phyloP scores from a whole-genome alignment of 176 grass and related monocot species.

The Luzula sylvatica region DNA sequence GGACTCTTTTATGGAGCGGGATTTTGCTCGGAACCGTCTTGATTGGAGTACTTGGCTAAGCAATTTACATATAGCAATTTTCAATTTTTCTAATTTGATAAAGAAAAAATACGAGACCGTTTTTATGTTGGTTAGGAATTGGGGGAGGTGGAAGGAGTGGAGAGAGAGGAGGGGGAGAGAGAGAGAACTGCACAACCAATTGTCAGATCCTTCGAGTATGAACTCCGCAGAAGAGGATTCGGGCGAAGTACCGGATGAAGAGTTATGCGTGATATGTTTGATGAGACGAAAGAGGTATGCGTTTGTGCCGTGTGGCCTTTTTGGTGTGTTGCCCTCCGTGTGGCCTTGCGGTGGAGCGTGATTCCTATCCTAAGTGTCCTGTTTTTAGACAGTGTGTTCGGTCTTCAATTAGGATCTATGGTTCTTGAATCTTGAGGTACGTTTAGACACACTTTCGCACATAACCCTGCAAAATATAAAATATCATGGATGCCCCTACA shows the following conservation, averaged over 20 bases:
- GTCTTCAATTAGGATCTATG: conserved; percentile 64
- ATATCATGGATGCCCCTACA: no score
- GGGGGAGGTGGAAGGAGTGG: conserved; percentile 44
- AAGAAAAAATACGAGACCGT: no score
- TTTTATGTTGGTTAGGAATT: conserved; percentile 37
- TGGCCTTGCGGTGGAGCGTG: conserved; percentile 38
- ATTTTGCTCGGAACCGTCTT: conserved; percentile 65
- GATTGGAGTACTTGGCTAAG: conserved; percentile 53
- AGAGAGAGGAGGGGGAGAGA: conserved; percentile 38
- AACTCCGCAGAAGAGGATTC: conserved; percentile 19
- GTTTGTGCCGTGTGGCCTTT: conserved; percentile 93
- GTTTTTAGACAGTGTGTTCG: conserved; percentile 61
- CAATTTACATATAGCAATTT: conserved; percentile 54
- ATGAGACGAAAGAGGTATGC: conserved; percentile 51
- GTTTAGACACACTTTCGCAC: no score
- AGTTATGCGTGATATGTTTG: conserved; percentile 88
- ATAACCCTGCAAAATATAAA: no score
- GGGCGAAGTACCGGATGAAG: conserved; percentile 41
- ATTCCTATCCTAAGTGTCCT: conserved; percentile 47
- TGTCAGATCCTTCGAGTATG: not conserved
- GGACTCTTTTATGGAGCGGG: conserved; percentile 57
- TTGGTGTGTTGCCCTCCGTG: conserved; percentile 76
- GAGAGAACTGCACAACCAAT: conserved; percentile 33
- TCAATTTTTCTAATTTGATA: not conserved
- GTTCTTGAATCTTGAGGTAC: no score